Evolutionary conservation across 2,329 filamentous ascomycete genomes (phyloP), one percentile per base, ranked within the genome.

Genomic region (Trichoderma aggressivum): DNA sequence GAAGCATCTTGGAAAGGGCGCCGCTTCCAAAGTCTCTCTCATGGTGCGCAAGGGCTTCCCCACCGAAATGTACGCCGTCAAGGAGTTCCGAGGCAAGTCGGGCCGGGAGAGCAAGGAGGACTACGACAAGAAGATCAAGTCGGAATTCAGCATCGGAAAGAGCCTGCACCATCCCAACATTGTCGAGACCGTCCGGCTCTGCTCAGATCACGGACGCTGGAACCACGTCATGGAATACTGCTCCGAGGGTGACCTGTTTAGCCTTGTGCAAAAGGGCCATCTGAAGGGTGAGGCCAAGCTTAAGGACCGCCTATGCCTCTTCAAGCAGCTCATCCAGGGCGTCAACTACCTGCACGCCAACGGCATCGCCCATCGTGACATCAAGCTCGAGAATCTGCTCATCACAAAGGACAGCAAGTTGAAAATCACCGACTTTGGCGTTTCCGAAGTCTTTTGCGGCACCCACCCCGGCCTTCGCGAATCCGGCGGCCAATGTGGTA

Each of bases 181-280:
- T 75, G 92, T 97, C 74, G 88, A 93, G 80, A 94, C 93, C 0
- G 83, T 94, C 70, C 89, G 91, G 34, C 85, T 97, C 7, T 96
- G 93, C 82, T 89, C 87, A 16, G 87, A 94, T 75, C 88, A 90
- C 75, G 89, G 88, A 36, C 89, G 91, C 50, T 97, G 92, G 92
- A 94, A 94, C 79, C 93, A 97, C 79, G 93, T 97, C 70, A 97
- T 97, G 94, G 93, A 97, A 79, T 97, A 92, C 79, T 97, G 94
- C 82, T 86, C 89, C 3, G 89, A 93, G 75, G 94, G 94, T 59
- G 94, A 97, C 77, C 83, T 97, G 7, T 95, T 92, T 79, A 86
- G 86, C 73, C 83, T 97, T 14, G 90, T 97, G 50, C 88, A 90
- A 74, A 91, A 91, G 79, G 87, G 88, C 39, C 91, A 91, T 76